These are phyloP conservation scores for Halophytophthora batemanensis DNA, from an alignment of 352 stramenopile species.

Conservation along the genomic window DNA sequence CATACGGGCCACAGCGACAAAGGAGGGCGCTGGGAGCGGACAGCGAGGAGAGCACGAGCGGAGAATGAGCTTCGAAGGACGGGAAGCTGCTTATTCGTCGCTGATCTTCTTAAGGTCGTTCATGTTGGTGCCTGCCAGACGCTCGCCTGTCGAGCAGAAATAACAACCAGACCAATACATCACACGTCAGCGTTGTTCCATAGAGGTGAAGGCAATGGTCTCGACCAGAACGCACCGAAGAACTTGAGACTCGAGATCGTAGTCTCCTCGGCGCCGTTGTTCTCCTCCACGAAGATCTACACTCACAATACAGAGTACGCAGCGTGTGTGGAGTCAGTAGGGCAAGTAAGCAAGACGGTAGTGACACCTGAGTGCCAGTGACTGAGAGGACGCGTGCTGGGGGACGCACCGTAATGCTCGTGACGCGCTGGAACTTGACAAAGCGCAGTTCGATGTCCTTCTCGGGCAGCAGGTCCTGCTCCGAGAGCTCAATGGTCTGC, in stretches of 20 bases:
- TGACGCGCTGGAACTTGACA: constrained; percentile 82
- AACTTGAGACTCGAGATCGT: constrained; percentile 63
- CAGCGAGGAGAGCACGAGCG: neutral
- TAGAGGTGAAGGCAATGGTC: neutral
- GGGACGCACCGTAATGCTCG: constrained; percentile 51
- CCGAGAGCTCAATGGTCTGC: constrained; percentile 60
- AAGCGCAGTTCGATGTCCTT: constrained; percentile 73
- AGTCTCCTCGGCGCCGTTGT: constrained; percentile 63
- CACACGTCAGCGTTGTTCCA: constrained; percentile 1
- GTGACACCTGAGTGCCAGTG: neutral
- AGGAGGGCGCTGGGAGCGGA: no score
- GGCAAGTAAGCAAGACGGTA: no score
- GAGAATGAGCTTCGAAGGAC: constrained; percentile 3
- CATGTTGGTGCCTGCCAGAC: constrained; percentile 79
- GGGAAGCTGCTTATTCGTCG: constrained; percentile 51
- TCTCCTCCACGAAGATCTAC: constrained; percentile 76
- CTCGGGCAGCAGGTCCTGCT: constrained; percentile 46
- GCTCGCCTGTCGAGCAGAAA: constrained; percentile 37
- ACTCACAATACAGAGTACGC: neutral
- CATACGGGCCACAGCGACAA: no score
- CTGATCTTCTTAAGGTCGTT: constrained; percentile 84
- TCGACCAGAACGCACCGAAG: constrained; percentile 36
- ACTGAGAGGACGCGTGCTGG: neutral
- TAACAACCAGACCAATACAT: constrained; percentile 11
- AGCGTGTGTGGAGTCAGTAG: no score